Base-by-base conservation (phyloP, 768 basidiomycete species). In the Russula brevipes region DNA sequence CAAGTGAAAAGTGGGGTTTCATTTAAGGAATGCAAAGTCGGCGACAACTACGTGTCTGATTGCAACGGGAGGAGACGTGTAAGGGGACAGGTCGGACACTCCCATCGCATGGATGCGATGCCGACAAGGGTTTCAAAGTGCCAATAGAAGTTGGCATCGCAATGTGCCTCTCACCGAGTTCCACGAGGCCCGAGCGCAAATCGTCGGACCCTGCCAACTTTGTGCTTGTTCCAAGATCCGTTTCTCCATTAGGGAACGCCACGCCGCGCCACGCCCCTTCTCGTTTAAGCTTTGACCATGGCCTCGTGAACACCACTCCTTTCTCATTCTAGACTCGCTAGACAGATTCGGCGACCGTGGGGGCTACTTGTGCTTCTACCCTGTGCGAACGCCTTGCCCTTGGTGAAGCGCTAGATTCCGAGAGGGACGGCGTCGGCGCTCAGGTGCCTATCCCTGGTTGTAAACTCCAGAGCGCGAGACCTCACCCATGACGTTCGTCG, bases 161-260 rank as follows among this genome's bases (percentile, higher is more conserved):
- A 30, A 49, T 53, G 53, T 53, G 38, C 38, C 17, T 47, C 14
- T 49, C 16, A 45, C 42, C 35, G 10, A 42, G 42, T 52, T 24
- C 16, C 45, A 12, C 24, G 24, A 24, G 24, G 24, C 24, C 45
- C 17, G 35, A 54, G 19, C 39, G 60, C 46, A 58, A 59, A 59
- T 63, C 61, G 51, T 54, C 55, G 54, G 39, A n/a, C 54, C 54
- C 30, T 50, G 17, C 50, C 35, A 42, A 50, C 51, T 51, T 54
- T 30, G 57, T 42, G 16, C 24, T 33, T 35, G 24, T 30, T 30
- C 3, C 52, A 50, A 42, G 52, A 44, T 64, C 63, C 63, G 63
- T 64, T 59, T 38, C 63, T 19, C 63, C 63, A 56, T 64, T 59
- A 54, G 38, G 63, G 16, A 16, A 47, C 53, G 46, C 53, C 58